phyloP scores from a whole-genome alignment of 257 asterid species.

The Penstemon newberryi region DNA sequence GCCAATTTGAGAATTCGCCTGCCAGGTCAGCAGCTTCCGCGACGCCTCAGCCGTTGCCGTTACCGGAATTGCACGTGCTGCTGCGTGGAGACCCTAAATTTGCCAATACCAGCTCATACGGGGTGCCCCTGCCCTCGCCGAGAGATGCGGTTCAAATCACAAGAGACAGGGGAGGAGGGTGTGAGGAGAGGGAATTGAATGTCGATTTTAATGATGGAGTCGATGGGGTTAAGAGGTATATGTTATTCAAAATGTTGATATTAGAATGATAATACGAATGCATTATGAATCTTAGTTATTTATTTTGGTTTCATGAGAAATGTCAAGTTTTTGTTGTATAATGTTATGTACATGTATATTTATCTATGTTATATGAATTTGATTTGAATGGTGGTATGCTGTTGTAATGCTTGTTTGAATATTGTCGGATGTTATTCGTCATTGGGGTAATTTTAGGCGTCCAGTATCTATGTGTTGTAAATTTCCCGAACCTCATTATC shows the following conservation, averaged over 20 bases:
- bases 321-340: too few relatives aligned
- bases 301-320: too few relatives aligned
- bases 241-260: not conserved
- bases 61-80: slow-evolving; percentile 58
- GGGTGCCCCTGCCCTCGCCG: slow-evolving; percentile 71
- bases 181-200: slow-evolving; percentile 32
- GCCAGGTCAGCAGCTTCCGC: slow-evolving; percentile 29
- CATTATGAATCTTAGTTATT: too few relatives aligned
- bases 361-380: too few relatives aligned
- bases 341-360: too few relatives aligned
- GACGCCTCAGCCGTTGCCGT: slow-evolving; percentile 69
- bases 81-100: slow-evolving; percentile 43
- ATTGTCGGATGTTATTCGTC: too few relatives aligned
- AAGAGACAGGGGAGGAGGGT: slow-evolving; percentile 7
- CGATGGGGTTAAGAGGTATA: slow-evolving; percentile 37
- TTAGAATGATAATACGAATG: too few relatives aligned
- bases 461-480: too few relatives aligned
- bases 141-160: slow-evolving; percentile 21
- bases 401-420: too few relatives aligned
- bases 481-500: too few relatives aligned
- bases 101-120: slow-evolving; percentile 19
- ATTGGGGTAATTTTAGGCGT: too few relatives aligned
- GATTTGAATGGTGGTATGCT: too few relatives aligned
- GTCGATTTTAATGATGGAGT: slow-evolving; percentile 31
- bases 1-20: slow-evolving; percentile 31